Percentiles rank a stretch among this genome's conserved stretches.
These are phyloP conservation scores for Naganishia albida DNA, from an alignment of 1,284 basidiomycete genomes.

Conservation along the genomic window DNA sequence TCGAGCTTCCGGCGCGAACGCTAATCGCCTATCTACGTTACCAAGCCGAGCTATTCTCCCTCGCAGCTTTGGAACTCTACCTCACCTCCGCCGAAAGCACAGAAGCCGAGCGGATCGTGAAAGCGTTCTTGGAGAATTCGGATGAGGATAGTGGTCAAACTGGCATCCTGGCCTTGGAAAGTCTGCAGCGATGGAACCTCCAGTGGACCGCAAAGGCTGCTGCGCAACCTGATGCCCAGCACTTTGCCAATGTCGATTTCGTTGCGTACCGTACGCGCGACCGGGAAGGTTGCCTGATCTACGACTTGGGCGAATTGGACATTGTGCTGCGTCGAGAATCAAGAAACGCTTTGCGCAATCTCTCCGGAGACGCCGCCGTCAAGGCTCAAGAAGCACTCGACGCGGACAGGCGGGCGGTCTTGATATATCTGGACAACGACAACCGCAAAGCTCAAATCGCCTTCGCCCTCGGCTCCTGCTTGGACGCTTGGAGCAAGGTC, in stretches of 20 bases:
- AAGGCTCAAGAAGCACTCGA: slow-evolving; percentile 20
- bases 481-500: slow-evolving; percentile 29
- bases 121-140: slow-evolving; percentile 62
- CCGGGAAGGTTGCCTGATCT: slow-evolving; percentile 27
- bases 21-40: slow-evolving; percentile 78
- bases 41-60: slow-evolving; percentile 81
- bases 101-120: slow-evolving; percentile 68
- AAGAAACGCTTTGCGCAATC: slow-evolving; percentile 2
- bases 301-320: slow-evolving; percentile 22
- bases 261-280: slow-evolving; percentile 14
- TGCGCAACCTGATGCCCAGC: slow-evolving; percentile 13
- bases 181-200: slow-evolving; percentile 25
- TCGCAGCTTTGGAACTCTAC: slow-evolving; percentile 86
- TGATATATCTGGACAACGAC: slow-evolving; percentile 23
- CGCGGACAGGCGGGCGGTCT: slow-evolving; percentile 16
- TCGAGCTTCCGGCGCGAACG: slow-evolving; percentile 72
- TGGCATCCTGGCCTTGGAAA: slow-evolving; percentile 27
- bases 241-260: slow-evolving; percentile 31
- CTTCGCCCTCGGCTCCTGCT: slow-evolving; percentile 4
- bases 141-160: slow-evolving; percentile 8
- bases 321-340: slow-evolving; percentile 18
- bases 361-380: slow-evolving; percentile 2
- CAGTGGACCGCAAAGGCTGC: slow-evolving; percentile 7
- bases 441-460: slow-evolving; percentile 27
- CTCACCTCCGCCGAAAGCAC: slow-evolving; percentile 76